Evolutionary conservation across 495 filamentous ascomycete species (phyloP).

Genomic region (Penicillium chermesinum): DNA sequence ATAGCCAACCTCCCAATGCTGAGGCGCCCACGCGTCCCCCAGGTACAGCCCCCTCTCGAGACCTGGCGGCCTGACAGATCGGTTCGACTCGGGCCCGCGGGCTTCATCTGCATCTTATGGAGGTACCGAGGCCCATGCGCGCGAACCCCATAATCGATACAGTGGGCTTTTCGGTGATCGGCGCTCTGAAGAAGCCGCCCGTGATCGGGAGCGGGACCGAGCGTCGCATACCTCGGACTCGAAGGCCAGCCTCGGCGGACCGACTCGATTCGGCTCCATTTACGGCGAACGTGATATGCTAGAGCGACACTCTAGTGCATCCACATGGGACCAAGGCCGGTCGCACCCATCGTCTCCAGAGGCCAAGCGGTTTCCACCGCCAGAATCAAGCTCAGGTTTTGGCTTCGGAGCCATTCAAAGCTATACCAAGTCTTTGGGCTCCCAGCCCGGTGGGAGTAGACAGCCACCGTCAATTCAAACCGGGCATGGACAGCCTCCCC

Average conservation of each 20-base stretch:
- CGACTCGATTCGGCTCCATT: slow-evolving; percentile 26
- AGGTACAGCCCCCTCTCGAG: slow-evolving; percentile 40
- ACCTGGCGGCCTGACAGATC: slow-evolving; percentile 22
- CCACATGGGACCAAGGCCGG: slow-evolving; percentile 37
- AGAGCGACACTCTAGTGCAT: slow-evolving; percentile 24
- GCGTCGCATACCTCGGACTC: slow-evolving; percentile 29
- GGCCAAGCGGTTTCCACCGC: slow-evolving; percentile 31
- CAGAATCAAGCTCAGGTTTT: slow-evolving; percentile 31
- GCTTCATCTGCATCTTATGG: slow-evolving; percentile 23
- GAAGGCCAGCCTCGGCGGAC: slow-evolving; percentile 18
- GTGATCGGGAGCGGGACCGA: slow-evolving; percentile 30
- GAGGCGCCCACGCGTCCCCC: slow-evolving; percentile 29
- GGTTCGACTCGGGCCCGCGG: slow-evolving; percentile 23
- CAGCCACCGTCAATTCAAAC: slow-evolving; percentile 33
- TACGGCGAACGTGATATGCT: slow-evolving; percentile 33
- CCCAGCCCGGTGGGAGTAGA: slow-evolving; percentile 35
- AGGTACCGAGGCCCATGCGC: slow-evolving; percentile 25
- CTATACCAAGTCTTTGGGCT: slow-evolving; percentile 45
- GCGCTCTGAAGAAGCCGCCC: slow-evolving; percentile 38
- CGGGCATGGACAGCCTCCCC: slow-evolving; percentile 30
- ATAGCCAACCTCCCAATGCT: slow-evolving; percentile 40
- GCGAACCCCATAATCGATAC: slow-evolving; percentile 21
- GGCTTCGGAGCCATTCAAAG: slow-evolving; percentile 45
- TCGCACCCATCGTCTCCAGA: slow-evolving; percentile 41
- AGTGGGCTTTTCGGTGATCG: slow-evolving; percentile 39